Base-by-base conservation (phyloP, 108 stramenopile genomes). In the Skeletonema marinoi region DNA sequence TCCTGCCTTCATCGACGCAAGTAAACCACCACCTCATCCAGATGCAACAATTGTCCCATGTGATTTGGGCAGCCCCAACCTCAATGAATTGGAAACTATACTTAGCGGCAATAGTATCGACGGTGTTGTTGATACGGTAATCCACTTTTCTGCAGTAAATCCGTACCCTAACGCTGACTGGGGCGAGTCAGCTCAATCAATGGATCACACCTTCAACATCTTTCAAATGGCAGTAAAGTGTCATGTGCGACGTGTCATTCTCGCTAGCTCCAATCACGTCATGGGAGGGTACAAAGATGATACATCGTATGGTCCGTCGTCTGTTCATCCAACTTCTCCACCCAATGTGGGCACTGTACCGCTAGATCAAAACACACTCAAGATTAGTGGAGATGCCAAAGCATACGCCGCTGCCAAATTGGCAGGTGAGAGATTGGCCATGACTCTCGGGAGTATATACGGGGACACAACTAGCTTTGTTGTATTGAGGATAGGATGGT, bases 271-370 rank as follows among this genome's bases (percentile, higher is more conserved):
- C 29, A 85, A 85, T 56, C 84, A 85, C 60, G 84, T 85, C 75
- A 81, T 85, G 84, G 84, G 84, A 44, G 84, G 84, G 0, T 81
- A 85, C 77, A 85, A 85, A 64, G 80, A 85, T 63, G 69, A 77
- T 66, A 56, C 80, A 0, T 5, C 30, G 4, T 35, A 65, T 50
- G 84, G 76, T 7, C 80, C 80, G 6, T 81, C 80, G 4, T 76
- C 74, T 17, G 62, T 85, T 58, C 35, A 48, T n/a, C 80, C 84
- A 13, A 48, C 32, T 19, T 65, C 74, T 32, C 39, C 62, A 36
- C 84, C 84, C 4, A 64, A 44, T 32, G 56, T 71, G 10, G 84
- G 84, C 31, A 85, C 84, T 25, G 29, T 71, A 17, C 84, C 81
- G 0, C 51, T 74, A 32, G 65, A 85, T 36, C 71, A 75, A 11